Conservation (phyloP, 495 filamentous ascomycete genomes). For the Chaetomium cochliodes region DNA sequence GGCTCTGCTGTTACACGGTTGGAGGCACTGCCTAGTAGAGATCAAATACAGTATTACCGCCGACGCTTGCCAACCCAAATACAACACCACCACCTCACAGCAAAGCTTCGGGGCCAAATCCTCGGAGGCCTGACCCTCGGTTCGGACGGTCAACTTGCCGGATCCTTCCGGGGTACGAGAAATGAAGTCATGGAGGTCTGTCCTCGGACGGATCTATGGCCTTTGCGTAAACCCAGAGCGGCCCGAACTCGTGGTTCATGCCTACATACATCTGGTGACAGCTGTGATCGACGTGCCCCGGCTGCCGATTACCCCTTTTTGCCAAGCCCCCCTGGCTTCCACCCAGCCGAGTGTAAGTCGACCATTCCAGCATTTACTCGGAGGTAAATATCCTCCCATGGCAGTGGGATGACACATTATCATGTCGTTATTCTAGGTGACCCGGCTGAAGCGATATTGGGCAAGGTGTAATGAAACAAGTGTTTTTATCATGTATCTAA, state of each 20-base stretch:
- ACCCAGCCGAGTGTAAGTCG: not conserved
- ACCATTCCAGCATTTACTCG: too few relatives aligned
- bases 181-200: not conserved
- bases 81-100: too few relatives aligned
- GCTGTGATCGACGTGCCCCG: not conserved
- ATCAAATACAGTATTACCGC: too few relatives aligned
- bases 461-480: too few relatives aligned
- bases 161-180: not conserved
- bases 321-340: not conserved
- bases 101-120: too few relatives aligned
- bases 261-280: not conserved
- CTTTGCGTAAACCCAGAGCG: not conserved
- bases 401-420: too few relatives aligned
- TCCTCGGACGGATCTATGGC: not conserved
- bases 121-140: not conserved
- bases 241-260: constrained; percentile 8
- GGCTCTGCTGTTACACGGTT: not conserved
- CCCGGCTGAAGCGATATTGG: too few relatives aligned
- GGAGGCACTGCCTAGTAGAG: not conserved
- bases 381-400: too few relatives aligned
- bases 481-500: not conserved
- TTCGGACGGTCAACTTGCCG: constrained; percentile 4
- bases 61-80: too few relatives aligned
- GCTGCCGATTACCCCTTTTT: constrained; percentile 8
- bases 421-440: too few relatives aligned